phyloP scores from a whole-genome alignment of 208 protist species.

The Entamoeba moshkovskii region DNA sequence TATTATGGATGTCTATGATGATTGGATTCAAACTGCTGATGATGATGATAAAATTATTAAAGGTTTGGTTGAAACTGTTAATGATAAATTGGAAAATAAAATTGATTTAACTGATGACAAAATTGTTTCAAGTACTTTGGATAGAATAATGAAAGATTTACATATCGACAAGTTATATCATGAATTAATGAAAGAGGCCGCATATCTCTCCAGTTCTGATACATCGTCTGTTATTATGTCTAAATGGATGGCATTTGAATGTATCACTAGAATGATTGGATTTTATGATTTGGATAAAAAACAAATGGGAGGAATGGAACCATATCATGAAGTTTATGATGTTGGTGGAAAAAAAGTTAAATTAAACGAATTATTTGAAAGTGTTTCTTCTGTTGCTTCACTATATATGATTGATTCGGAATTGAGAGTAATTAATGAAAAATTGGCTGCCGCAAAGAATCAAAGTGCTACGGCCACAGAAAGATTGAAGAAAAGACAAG shows the following conservation, averaged over 20 bases:
- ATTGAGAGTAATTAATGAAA: background rate
- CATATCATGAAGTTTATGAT: background rate
- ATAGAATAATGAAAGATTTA: background rate
- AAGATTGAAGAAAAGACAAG: background rate
- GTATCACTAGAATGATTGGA: background rate
- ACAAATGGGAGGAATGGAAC: background rate
- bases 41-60: background rate
- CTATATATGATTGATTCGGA: background rate
- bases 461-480: background rate
- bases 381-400: background rate
- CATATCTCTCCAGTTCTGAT: background rate
- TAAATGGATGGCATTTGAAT: background rate
- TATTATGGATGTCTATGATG: background rate
- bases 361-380: background rate
- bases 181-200: background rate
- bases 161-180: background rate
- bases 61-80: background rate
- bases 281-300: background rate
- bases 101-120: background rate
- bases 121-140: background rate
- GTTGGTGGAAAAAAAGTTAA: background rate
- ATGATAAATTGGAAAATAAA: background rate
- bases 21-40: background rate
- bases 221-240: background rate
- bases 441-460: background rate